Conservation (phyloP, 768 basidiomycete genomes). For the Pleurotus djamor region DNA sequence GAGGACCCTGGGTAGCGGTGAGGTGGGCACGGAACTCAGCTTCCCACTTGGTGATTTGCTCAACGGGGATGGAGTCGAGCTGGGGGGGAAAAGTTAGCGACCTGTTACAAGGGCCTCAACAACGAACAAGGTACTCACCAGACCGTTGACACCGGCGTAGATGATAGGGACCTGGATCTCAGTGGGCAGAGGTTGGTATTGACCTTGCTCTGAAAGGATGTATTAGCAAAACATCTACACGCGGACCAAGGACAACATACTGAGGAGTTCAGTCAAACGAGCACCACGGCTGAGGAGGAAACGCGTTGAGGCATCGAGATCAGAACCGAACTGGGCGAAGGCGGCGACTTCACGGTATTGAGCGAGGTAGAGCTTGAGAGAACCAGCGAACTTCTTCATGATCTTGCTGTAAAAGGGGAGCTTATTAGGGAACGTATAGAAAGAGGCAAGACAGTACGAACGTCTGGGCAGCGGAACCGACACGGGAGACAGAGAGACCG, state of each 20-base stretch:
- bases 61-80: conserved; percentile 95
- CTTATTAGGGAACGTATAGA: background rate
- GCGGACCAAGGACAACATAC: conserved; percentile 37
- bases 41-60: conserved; percentile 93
- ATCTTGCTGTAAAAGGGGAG: conserved; percentile 61
- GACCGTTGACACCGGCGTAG: conserved; percentile 99
- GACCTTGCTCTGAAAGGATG: conserved; percentile 80
- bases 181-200: conserved; percentile 93
- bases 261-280: conserved; percentile 95
- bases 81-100: conserved; percentile 19
- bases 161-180: conserved; percentile 99
- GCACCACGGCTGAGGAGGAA: conserved; percentile 98
- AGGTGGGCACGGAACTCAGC: conserved; percentile 90
- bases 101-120: background rate
- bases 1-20: conserved; percentile 62
- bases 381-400: conserved; percentile 99
- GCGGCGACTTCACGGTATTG: conserved; percentile 99
- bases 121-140: conserved; percentile 45
- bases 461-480: conserved; percentile 99
- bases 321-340: conserved; percentile 99
- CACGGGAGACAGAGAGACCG: conserved; percentile 99
- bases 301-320: conserved; percentile 98
- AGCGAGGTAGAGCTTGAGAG: conserved; percentile 98
- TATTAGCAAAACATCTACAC: conserved; percentile 12
- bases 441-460: conserved; percentile 33